Conservation (phyloP, 257 asterid species). For the Plantago elongata region DNA sequence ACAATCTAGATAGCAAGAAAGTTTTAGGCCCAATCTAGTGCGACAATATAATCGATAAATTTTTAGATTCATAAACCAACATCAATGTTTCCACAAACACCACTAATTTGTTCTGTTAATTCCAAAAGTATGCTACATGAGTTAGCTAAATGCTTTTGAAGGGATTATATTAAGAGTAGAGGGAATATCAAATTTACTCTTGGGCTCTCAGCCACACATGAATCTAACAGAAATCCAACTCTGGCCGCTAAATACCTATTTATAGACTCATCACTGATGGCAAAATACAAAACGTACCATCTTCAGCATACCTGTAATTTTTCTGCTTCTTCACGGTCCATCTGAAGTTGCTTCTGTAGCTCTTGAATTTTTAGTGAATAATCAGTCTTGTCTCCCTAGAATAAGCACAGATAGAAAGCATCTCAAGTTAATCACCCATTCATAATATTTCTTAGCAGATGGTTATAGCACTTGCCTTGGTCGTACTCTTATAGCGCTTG, state of each 20-base stretch:
- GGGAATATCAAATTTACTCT: no score
- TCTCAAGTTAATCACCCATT: conserved; percentile 18
- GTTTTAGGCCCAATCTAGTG: conserved; percentile 8
- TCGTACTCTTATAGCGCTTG: conserved; percentile 64
- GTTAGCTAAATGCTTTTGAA: no score
- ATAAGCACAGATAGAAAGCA: conserved; percentile 22
- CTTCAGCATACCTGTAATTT: conserved; percentile 64
- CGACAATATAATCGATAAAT: conserved; percentile 9
- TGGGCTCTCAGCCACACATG: no score
- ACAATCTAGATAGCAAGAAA: neutral
- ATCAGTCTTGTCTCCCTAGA: conserved; percentile 79
- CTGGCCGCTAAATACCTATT: neutral
- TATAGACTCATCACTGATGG: neutral
- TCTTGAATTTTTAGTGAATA: conserved; percentile 74
- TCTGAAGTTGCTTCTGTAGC: conserved; percentile 78
- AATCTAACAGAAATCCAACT: no score
- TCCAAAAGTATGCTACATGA: no score
- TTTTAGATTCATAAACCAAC: conserved; percentile 12
- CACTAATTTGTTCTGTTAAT: no score
- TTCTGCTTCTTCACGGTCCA: conserved; percentile 88
- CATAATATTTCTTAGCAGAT: conserved; percentile 13
- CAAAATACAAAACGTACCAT: conserved; percentile 20
- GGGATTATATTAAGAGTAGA: no score
- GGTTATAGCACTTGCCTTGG: conserved; percentile 49
- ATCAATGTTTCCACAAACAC: neutral